These are phyloP conservation scores for Cystobasidiopsis lactophilus DNA, from an alignment of 768 basidiomycete species.

Conservation along the genomic window DNA sequence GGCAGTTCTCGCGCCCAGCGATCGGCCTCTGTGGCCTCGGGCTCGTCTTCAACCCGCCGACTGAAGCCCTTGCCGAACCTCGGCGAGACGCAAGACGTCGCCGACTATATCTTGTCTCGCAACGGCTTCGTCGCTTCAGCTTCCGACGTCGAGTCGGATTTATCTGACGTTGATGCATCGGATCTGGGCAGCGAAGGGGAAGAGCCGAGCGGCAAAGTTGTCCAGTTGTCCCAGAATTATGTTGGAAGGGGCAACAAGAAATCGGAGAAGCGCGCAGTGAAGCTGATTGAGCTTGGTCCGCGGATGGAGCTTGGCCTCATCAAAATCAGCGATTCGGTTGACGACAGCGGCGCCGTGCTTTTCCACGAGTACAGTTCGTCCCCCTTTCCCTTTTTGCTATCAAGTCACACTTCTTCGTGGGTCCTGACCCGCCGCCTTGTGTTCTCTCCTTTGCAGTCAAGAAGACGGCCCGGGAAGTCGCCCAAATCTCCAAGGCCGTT, in stretches of 20 bases:
- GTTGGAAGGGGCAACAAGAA: constrained; percentile 73
- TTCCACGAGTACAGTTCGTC: constrained; percentile 51
- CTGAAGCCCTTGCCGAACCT: constrained; percentile 41
- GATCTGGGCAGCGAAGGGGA: constrained; percentile 34
- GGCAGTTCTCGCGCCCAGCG: constrained; percentile 18
- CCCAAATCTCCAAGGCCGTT: constrained; percentile 41
- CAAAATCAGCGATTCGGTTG: constrained; percentile 83
- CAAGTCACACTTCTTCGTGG: not conserved
- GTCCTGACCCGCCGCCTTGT: constrained; percentile 3
- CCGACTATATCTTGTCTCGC: constrained; percentile 70
- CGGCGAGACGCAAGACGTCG: constrained; percentile 75
- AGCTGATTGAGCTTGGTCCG: constrained; percentile 82
- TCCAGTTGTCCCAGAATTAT: constrained; percentile 76
- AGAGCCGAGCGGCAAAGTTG: constrained; percentile 31
- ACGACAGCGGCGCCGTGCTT: constrained; percentile 76
- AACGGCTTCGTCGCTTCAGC: constrained; percentile 28
- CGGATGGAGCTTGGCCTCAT: constrained; percentile 78
- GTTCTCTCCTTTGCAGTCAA: constrained; percentile 38
- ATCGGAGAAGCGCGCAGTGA: constrained; percentile 57
- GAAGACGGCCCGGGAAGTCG: constrained; percentile 32
- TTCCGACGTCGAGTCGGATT: constrained; percentile 30
- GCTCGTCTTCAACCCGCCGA: constrained; percentile 2
- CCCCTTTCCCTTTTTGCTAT: not conserved
- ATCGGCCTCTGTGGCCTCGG: constrained; percentile 7
- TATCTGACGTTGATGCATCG: constrained; percentile 43